Percentiles rank a stretch among this genome's conserved stretches.
phyloP scores from a whole-genome alignment of 169 alveolate genomes.

The Babesia gibsoni region DNA sequence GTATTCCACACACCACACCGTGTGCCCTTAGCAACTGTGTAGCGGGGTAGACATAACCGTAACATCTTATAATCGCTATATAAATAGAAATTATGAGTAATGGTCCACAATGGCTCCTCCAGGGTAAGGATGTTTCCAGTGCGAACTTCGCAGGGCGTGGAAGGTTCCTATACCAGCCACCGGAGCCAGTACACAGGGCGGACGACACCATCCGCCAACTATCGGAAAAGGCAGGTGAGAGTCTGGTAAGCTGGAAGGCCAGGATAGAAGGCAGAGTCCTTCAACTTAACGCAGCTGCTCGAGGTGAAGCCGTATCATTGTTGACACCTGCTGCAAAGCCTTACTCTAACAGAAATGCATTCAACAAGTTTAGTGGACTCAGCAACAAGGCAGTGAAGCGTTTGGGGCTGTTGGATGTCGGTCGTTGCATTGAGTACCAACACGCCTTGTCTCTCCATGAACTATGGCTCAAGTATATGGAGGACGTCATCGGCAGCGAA shows the following conservation, averaged over 20 bases:
- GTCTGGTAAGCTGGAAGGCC: conserved; percentile 32
- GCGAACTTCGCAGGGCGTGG: conserved; percentile 18
- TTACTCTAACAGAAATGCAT: conserved; percentile 24
- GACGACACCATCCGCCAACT: conserved; percentile 5
- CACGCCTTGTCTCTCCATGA: conserved; percentile 31
- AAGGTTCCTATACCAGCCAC: conserved; percentile 20
- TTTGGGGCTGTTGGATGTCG: conserved; percentile 26
- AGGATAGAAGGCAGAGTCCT: conserved; percentile 45
- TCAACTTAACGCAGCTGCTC: conserved; percentile 27
- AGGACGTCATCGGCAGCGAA: conserved; percentile 35
- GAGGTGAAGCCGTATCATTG: conserved; percentile 37
- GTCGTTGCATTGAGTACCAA: conserved; percentile 7
- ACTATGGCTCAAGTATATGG: conserved; percentile 52
- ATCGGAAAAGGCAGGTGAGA: conserved; percentile 43
- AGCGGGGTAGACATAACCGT: too few species aligned
- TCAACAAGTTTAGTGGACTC: conserved; percentile 43
- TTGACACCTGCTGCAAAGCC: background rate
- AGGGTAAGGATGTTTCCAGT: too few species aligned
- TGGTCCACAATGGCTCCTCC: too few species aligned
- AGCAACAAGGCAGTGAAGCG: conserved; percentile 39
- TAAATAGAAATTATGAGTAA: too few species aligned
- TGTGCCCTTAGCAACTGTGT: too few species aligned
- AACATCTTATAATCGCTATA: too few species aligned
- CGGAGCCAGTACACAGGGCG: background rate
- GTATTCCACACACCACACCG: too few species aligned